Base-by-base conservation (phyloP, 2,329 filamentous ascomycete genomes). In the Tolypocladium amazonense region DNA sequence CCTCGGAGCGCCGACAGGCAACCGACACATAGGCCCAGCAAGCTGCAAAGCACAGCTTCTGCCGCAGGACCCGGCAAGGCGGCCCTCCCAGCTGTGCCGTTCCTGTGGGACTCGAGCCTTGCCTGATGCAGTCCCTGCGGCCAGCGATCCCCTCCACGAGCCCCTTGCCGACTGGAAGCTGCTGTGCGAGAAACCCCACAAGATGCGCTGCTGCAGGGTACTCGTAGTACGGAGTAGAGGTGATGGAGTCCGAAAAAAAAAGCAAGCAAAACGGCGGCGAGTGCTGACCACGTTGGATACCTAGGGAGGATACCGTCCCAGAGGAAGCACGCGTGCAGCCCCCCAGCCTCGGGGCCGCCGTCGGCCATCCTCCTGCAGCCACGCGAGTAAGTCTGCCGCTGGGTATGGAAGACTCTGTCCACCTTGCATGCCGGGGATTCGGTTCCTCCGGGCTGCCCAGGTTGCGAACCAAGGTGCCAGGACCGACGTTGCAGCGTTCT, bases 161-260 rank as follows among this genome's bases (percentile, higher is more conserved):
- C 43, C 45, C 56, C 56, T 57, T 57, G 56, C 56, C 25, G 27
- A 57, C 39, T 9, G 56, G 12, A 23, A 25, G n/a, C 20, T 47
- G 38, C 27, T 52, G 37, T 30, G 18, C 15, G 38, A 39, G 38
- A 39, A 55, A 52, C 38, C 47, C 25, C 27, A 37, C 35, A 43
- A 33, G 57, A 58, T 55, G 57, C 23, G 37, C 50, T 58, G 23
- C 47, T 58, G 57, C 57, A 58, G 47, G 38, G 50, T 39, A 37
- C 33, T 35, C 33, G 33, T 35, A 37, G n/a, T n/a, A n/a, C n/a
- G n/a, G n/a, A 12, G 30, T 37, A 56, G 47, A 20, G 27, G 35
- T 23, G 38, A 37, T 14, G 23, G 23, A 59, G 38, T 39, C 53
- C 39, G 58, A 50, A 37, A 35, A 41, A 45, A 56, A 56, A 56